A percentile compares a stretch with the other conserved stretches of the same genome.
Conservation (phyloP, 2,329 filamentous ascomycete species). For the Fusarium paranaense region DNA sequence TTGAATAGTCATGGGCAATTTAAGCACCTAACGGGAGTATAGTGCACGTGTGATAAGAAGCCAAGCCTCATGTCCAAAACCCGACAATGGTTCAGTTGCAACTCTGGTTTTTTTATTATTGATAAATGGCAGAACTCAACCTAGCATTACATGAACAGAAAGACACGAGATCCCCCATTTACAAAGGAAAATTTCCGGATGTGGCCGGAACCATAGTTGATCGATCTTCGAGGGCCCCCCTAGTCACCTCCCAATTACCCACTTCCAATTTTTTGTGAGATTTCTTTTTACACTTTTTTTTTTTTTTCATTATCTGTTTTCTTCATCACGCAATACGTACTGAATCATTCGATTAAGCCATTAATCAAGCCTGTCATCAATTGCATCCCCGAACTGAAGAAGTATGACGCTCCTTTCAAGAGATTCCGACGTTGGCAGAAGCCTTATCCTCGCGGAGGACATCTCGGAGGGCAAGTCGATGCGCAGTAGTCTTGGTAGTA, state of each 20-base stretch:
- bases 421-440: background rate
- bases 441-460: constrained; percentile 2
- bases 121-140: background rate
- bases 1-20: background rate
- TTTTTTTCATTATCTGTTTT: background rate
- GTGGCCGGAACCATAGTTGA: constrained; percentile 1
- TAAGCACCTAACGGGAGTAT: background rate
- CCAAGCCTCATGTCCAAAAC: background rate
- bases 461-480: constrained; percentile 20
- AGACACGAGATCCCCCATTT: background rate
- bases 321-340: background rate
- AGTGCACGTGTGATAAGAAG: background rate
- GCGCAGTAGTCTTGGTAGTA: background rate
- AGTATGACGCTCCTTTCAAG: background rate
- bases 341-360: background rate
- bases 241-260: background rate
- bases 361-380: background rate
- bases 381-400: background rate
- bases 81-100: background rate
- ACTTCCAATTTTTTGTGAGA: background rate
- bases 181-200: constrained; percentile 5
- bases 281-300: background rate
- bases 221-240: background rate
- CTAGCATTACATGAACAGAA: background rate
- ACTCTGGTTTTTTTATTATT: background rate